These are phyloP conservation scores for Rhizopogon rudus DNA, from an alignment of 768 basidiomycete species.

Conservation along the genomic window DNA sequence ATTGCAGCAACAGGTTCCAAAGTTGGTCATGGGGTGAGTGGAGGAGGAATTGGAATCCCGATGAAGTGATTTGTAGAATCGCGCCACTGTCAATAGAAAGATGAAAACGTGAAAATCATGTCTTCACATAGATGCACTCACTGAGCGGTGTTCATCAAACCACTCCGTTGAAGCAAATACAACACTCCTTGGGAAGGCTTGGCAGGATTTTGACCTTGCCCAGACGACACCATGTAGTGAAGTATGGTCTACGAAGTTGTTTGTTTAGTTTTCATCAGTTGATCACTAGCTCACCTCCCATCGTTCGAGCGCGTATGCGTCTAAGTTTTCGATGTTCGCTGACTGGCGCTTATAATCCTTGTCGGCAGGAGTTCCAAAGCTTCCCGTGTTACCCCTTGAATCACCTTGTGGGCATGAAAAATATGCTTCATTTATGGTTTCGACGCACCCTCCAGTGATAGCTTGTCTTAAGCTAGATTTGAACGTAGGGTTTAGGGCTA, in stretches of 20 bases:
- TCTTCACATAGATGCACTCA: conserved; percentile 28
- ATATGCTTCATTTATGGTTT: background rate
- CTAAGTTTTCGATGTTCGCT: conserved; percentile 57
- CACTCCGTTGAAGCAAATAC: conserved; percentile 76
- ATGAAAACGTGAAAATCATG: background rate
- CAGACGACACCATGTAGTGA: conserved; percentile 97
- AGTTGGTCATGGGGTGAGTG: conserved; percentile 92
- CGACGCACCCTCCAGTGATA: conserved; percentile 77
- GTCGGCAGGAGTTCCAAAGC: conserved; percentile 77
- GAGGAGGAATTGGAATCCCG: conserved; percentile 94
- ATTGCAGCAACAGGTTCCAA: conserved; percentile 92
- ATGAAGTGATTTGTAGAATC: conserved; percentile 79
- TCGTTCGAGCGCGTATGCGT: conserved; percentile 77
- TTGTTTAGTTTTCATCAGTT: background rate
- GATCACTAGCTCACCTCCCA: conserved; percentile 68
- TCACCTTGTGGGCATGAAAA: conserved; percentile 4
- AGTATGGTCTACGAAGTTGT: conserved; percentile 69
- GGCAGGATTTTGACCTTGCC: conserved; percentile 66
- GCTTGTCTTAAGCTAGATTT: conserved; percentile 78
- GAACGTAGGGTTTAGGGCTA: conserved; percentile 70
- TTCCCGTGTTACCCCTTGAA: conserved; percentile 65
- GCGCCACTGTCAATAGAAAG: conserved; percentile 38
- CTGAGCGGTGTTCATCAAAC: conserved; percentile 77
- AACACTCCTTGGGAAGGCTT: conserved; percentile 82
- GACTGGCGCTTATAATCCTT: conserved; percentile 54